Percentiles rank a stretch among this genome's conserved stretches.
Conservation (phyloP, 495 filamentous ascomycete genomes). For the Neurospora hispaniola region DNA sequence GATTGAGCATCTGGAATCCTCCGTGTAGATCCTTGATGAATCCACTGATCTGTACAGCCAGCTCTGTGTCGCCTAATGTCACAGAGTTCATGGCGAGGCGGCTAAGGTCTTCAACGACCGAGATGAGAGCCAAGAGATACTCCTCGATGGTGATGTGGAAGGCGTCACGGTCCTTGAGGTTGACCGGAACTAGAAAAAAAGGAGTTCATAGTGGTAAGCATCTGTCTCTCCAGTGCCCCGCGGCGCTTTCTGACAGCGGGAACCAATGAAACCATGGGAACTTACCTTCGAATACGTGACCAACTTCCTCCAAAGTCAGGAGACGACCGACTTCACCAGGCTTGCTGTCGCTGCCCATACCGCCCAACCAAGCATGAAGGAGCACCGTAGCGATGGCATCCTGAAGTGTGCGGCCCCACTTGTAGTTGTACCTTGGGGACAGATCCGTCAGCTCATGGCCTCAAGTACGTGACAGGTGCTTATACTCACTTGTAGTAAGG, state of each 20-base stretch:
- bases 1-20: constrained; percentile 89
- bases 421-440: constrained; percentile 53
- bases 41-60: constrained; percentile 73
- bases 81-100: constrained; percentile 94
- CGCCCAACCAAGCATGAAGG: constrained; percentile 68
- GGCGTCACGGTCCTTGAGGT: constrained; percentile 76
- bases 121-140: constrained; percentile 78
- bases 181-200: constrained; percentile 65
- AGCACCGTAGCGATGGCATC: constrained; percentile 65
- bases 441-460: neutral
- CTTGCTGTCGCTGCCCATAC: constrained; percentile 33
- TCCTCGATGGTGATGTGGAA: constrained; percentile 97
- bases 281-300: constrained; percentile 61
- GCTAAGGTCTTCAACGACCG: constrained; percentile 80
- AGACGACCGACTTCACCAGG: constrained; percentile 48
- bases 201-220: neutral
- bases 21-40: constrained; percentile 95
- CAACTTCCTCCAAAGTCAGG: constrained; percentile 80
- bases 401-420: constrained; percentile 80
- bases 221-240: neutral
- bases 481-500: constrained; percentile 80
- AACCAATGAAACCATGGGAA: constrained; percentile 2
- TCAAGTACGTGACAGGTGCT: neutral
- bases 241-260: neutral
- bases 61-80: constrained; percentile 76